phyloP scores from a whole-genome alignment of 2,329 filamentous ascomycete genomes.

The Colletotrichum euphorbiae region DNA sequence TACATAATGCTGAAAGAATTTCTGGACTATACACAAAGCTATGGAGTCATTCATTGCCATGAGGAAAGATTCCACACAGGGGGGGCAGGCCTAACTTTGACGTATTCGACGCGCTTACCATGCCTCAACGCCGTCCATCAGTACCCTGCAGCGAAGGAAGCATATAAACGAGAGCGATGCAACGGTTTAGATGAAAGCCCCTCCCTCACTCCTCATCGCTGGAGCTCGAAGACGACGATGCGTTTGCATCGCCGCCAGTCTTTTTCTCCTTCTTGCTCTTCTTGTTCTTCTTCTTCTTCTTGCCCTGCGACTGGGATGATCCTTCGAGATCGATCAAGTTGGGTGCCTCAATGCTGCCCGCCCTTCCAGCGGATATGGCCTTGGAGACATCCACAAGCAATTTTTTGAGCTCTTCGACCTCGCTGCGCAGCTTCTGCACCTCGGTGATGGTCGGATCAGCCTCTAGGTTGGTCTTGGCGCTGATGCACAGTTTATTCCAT shows the following conservation, averaged over 20 bases:
- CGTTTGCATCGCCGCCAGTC: neutral
- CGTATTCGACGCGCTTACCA: neutral
- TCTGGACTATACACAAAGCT: too few species aligned
- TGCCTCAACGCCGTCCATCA: conserved; percentile 9
- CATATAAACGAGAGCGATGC: neutral
- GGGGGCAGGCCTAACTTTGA: too few species aligned
- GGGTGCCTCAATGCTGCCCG: conserved; percentile 10
- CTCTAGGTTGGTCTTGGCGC: conserved; percentile 84
- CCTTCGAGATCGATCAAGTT: conserved; percentile 27
- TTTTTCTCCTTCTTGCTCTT: conserved; percentile 32
- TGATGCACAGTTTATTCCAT: conserved; percentile 84
- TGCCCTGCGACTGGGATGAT: conserved; percentile 11
- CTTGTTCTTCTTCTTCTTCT: conserved; percentile 28
- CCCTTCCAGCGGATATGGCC: conserved; percentile 36
- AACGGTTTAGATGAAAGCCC: neutral
- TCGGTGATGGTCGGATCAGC: conserved; percentile 82
- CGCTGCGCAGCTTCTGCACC: conserved; percentile 67
- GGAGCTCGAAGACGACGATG: conserved; percentile 14
- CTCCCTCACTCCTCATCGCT: conserved; percentile 36
- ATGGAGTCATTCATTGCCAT: too few species aligned
- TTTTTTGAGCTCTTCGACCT: conserved; percentile 68
- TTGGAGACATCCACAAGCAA: conserved; percentile 52
- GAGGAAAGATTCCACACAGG: too few species aligned
- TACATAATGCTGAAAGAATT: too few species aligned
- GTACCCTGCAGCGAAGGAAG: neutral